phyloP scores from a whole-genome alignment of 108 stramenopile genomes.

The Nitzschia sp. region DNA sequence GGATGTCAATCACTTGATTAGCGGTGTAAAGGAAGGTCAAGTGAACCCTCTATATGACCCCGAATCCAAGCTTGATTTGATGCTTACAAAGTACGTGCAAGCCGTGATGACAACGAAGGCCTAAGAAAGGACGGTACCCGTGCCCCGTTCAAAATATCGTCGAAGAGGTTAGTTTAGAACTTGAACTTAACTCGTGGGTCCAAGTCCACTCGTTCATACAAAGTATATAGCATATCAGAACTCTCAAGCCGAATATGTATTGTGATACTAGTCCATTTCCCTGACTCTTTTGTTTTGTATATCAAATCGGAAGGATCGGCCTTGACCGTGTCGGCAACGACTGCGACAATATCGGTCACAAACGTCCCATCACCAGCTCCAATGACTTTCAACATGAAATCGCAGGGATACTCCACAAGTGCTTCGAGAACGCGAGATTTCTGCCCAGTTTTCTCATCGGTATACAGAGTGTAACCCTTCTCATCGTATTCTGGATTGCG shows the following conservation, averaged over 20 bases:
- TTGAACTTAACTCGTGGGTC: conserved; percentile 90
- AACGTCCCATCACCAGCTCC: conserved; percentile 75
- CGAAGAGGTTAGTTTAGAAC: conserved; percentile 53
- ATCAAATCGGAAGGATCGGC: conserved; percentile 42
- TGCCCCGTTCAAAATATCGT: background rate
- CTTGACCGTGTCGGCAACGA: conserved; percentile 77
- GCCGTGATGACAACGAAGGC: conserved; percentile 59
- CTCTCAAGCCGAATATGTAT: conserved; percentile 76
- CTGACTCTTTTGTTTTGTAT: conserved; percentile 58
- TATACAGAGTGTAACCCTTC: conserved; percentile 87
- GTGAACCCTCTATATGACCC: conserved; percentile 74
- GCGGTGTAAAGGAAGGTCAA: conserved; percentile 53
- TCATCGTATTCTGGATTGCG: conserved; percentile 83
- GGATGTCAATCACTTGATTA: conserved; percentile 87
- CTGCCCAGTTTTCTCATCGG: conserved; percentile 79
- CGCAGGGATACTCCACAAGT: conserved; percentile 86
- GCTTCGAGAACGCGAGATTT: conserved; percentile 89
- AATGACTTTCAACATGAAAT: conserved; percentile 86
- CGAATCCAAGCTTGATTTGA: conserved; percentile 54
- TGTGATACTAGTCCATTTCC: conserved; percentile 85
- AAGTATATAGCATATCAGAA: conserved; percentile 81
- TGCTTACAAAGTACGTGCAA: conserved; percentile 72
- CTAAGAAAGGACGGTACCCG: background rate
- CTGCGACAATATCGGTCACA: conserved; percentile 66
- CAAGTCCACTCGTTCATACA: conserved; percentile 77